Conservation (phyloP, 2,329 filamentous ascomycete genomes). For the Ustilaginoidea virens region DNA sequence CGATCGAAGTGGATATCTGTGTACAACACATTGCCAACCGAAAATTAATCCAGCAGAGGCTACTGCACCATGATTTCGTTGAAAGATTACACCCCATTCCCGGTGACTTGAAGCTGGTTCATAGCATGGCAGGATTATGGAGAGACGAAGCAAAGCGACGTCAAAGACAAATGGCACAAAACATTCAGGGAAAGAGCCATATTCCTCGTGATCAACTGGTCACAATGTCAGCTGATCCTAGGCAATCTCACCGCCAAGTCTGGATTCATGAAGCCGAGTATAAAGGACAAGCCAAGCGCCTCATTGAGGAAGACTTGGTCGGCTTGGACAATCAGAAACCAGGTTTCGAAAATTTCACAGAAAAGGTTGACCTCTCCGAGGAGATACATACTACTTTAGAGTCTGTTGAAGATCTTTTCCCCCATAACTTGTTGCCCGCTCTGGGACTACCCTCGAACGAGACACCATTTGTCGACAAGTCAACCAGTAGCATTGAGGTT, state of each 20-base stretch:
- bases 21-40: constrained; percentile 82
- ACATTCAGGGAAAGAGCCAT: constrained; percentile 51
- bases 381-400: constrained; percentile 62
- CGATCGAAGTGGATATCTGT: constrained; percentile 78
- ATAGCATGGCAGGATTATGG: constrained; percentile 91
- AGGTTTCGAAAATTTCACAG: constrained; percentile 52
- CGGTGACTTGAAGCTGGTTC: constrained; percentile 64
- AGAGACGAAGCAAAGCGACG: constrained; percentile 72
- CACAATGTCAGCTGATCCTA: constrained; percentile 74
- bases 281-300: constrained; percentile 42
- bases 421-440: constrained; percentile 41
- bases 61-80: constrained; percentile 73
- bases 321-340: constrained; percentile 22
- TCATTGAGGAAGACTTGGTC: constrained; percentile 49
- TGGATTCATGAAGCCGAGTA: constrained; percentile 93
- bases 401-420: constrained; percentile 78
- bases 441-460: constrained; percentile 31
- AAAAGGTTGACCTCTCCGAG: constrained; percentile 33
- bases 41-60: constrained; percentile 56
- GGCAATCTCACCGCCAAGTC: constrained; percentile 54
- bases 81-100: constrained; percentile 52
- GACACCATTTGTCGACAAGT: constrained; percentile 11
- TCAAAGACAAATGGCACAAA: constrained; percentile 53
- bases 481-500: constrained; percentile 40
- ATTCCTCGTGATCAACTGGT: constrained; percentile 71